phyloP scores from a whole-genome alignment of 768 basidiomycete species.

The Rhizopogon vinicolor region DNA sequence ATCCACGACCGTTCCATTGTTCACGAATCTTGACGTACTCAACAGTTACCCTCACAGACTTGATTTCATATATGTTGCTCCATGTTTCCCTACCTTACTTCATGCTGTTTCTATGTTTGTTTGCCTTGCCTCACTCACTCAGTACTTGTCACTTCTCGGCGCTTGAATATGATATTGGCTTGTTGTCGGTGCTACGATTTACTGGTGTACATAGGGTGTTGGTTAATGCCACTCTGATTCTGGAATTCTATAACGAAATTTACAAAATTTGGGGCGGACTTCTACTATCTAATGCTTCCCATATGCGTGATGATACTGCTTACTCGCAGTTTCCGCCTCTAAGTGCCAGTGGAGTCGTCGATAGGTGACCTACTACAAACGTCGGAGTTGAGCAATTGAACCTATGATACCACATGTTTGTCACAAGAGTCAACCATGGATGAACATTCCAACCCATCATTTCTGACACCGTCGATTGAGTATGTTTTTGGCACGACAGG shows the following conservation, averaged over 20 bases:
- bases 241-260: too few species aligned
- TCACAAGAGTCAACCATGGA: too few species aligned
- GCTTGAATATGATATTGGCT: conserved; percentile 3
- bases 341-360: too few species aligned
- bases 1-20: conserved; percentile 6
- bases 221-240: background rate
- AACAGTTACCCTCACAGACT: conserved; percentile 24
- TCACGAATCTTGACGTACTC: conserved; percentile 8
- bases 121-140: conserved; percentile 9
- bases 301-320: too few species aligned
- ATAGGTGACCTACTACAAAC: too few species aligned
- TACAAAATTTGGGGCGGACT: background rate
- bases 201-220: conserved; percentile 16
- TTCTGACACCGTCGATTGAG: too few species aligned
- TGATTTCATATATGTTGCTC: background rate
- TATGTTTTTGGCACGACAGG: too few species aligned
- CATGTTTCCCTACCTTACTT: conserved; percentile 3
- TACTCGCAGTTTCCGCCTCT: too few species aligned
- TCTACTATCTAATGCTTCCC: too few species aligned
- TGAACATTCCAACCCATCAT: too few species aligned
- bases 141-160: background rate
- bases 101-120: conserved; percentile 21
- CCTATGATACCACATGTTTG: too few species aligned
- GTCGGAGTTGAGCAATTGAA: too few species aligned
- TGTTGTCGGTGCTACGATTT: conserved; percentile 3